Conservation (phyloP, 768 basidiomycete species). For the Pholiota conissans region DNA sequence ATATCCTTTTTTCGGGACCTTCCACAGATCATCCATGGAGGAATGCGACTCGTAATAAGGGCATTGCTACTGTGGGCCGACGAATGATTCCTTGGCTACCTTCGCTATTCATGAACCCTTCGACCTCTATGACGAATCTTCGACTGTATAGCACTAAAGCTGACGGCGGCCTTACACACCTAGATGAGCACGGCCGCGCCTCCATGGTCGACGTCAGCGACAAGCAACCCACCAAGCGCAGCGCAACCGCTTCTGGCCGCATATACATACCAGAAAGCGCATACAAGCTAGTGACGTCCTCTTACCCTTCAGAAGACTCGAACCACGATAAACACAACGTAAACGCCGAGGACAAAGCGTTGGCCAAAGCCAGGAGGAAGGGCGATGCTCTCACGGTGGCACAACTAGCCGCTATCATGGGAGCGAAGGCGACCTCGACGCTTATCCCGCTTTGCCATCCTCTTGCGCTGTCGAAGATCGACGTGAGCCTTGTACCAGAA, state of each 20-base stretch:
- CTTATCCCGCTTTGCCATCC: constrained; percentile 91
- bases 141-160: constrained; percentile 27
- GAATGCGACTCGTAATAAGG: background rate
- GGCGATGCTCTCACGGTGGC: constrained; percentile 75
- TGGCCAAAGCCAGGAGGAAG: constrained; percentile 57
- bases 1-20: constrained; percentile 5
- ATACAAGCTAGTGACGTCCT: constrained; percentile 59
- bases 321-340: background rate
- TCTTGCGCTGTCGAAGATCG: constrained; percentile 67
- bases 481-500: constrained; percentile 60
- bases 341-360: constrained; percentile 30
- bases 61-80: background rate
- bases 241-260: constrained; percentile 72
- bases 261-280: constrained; percentile 69
- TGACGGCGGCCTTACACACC: constrained; percentile 56
- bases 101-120: background rate
- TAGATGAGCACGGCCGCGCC: constrained; percentile 69
- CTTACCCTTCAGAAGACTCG: constrained; percentile 30
- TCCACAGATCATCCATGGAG: background rate
- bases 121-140: constrained; percentile 3
- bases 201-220: constrained; percentile 81
- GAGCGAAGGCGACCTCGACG: constrained; percentile 77
- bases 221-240: constrained; percentile 62
- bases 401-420: constrained; percentile 88
- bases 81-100: background rate